Conservation (phyloP, 148 eudicot species). For the Spergularia bocconei region DNA sequence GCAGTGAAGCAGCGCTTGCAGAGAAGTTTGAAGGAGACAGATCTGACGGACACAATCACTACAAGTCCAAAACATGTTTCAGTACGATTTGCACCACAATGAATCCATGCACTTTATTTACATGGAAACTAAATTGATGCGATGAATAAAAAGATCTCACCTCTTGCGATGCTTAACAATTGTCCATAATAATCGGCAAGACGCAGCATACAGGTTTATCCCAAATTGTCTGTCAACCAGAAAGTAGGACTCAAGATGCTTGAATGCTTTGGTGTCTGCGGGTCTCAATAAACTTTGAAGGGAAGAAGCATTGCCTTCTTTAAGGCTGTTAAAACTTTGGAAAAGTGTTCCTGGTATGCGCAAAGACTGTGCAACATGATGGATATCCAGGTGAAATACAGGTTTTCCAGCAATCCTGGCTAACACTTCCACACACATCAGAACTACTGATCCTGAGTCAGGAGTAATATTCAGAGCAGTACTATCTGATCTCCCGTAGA, state of each 20-base stretch:
- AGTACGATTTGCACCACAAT: neutral
- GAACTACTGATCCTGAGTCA: slow-evolving; percentile 74
- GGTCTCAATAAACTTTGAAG: slow-evolving; percentile 19
- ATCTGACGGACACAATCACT: slow-evolving; percentile 60
- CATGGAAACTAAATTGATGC: neutral
- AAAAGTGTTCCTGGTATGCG: slow-evolving; percentile 62
- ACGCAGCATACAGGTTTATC: slow-evolving; percentile 65
- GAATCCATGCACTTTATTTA: slow-evolving; percentile 2
- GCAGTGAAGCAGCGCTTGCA: slow-evolving; percentile 68
- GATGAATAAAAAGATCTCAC: slow-evolving; percentile 30
- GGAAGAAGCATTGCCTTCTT: slow-evolving; percentile 26
- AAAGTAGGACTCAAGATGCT: slow-evolving; percentile 19
- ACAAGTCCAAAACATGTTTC: slow-evolving; percentile 20
- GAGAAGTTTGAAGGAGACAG: slow-evolving; percentile 72
- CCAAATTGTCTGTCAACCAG: slow-evolving; percentile 54
- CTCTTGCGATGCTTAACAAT: slow-evolving; percentile 75
- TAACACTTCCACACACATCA: slow-evolving; percentile 80
- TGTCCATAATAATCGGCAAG: slow-evolving; percentile 73
- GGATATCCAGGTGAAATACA: slow-evolving; percentile 51
- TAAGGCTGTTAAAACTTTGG: slow-evolving; percentile 47
- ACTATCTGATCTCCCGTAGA: slow-evolving; percentile 28
- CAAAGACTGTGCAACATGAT: slow-evolving; percentile 60
- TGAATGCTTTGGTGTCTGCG: slow-evolving; percentile 26
- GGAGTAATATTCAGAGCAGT: slow-evolving; percentile 37
- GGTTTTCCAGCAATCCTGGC: slow-evolving; percentile 69